Evolutionary conservation across 139 green algal genomes (phyloP).

Genomic region (Marvania coccoides): DNA sequence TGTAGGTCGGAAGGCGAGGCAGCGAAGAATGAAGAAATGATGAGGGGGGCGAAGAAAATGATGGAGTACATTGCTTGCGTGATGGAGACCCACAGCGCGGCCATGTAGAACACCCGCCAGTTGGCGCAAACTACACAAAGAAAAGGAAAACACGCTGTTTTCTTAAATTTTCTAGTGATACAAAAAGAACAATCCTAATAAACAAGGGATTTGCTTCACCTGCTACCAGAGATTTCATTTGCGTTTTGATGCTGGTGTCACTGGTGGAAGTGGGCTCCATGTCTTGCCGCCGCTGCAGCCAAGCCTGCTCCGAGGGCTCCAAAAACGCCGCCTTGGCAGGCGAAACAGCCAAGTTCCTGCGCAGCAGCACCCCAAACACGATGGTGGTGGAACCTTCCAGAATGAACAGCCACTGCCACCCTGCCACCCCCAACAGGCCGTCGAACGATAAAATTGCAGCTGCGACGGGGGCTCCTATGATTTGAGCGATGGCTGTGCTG

Average conservation of each 20-base stretch:
- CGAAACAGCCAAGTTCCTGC: conserved; percentile 8
- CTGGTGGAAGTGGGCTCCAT: background rate
- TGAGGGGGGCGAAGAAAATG: conserved; percentile 23
- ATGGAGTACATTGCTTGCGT: conserved; percentile 15
- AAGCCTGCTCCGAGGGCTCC: conserved; percentile 29
- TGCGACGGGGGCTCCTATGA: conserved; percentile 54
- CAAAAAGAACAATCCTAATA: no score
- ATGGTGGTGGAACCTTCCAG: conserved; percentile 45
- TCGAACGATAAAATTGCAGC: conserved; percentile 57
- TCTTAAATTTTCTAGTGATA: no score
- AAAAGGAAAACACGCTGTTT: no score
- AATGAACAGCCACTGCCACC: conserved; percentile 74
- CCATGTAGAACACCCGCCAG: conserved; percentile 30
- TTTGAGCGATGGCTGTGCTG: conserved; percentile 27
- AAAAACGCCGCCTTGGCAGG: conserved; percentile 40
- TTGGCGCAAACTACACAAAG: conserved; percentile 3
- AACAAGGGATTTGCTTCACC: no score
- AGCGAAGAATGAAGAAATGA: conserved; percentile 11
- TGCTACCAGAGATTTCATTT: background rate
- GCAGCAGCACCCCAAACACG: conserved; percentile 30
- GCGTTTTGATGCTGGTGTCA: background rate
- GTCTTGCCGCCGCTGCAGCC: conserved; percentile 17
- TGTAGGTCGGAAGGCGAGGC: background rate
- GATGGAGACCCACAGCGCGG: conserved; percentile 12
- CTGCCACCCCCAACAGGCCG: conserved; percentile 42